Evolutionary conservation across 768 basidiomycete genomes (phyloP).

Genomic region (Amanita inopinata): DNA sequence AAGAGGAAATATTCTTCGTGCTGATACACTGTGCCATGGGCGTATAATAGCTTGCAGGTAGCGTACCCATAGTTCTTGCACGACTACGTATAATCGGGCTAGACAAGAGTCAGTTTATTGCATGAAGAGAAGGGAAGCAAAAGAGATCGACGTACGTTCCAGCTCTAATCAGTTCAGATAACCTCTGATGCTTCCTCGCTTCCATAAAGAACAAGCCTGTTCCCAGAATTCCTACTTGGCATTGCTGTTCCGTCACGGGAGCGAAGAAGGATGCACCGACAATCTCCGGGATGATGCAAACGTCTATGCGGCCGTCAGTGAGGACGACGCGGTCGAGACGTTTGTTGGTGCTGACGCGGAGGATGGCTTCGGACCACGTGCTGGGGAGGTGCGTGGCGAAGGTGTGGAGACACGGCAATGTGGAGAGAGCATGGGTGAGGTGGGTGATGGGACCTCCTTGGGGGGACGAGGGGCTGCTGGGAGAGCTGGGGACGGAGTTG

Average conservation of each 20-base stretch:
- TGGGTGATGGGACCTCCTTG: slow-evolving; percentile 22
- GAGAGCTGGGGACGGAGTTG: slow-evolving; percentile 7
- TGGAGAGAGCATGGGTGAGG: slow-evolving; percentile 25
- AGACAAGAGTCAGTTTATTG: not conserved
- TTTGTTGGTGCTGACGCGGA: slow-evolving; percentile 39
- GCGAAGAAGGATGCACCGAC: not conserved
- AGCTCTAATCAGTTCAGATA: slow-evolving; percentile 42
- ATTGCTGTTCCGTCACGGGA: slow-evolving; percentile 1
- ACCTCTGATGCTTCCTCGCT: slow-evolving; percentile 39
- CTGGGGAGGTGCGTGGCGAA: slow-evolving; percentile 47
- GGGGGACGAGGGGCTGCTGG: not conserved
- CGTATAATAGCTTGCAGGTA: not conserved
- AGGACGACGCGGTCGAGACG: slow-evolving; percentile 36
- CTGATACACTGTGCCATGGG: not conserved
- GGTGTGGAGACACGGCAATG: slow-evolving; percentile 32
- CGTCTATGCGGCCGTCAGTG: slow-evolving; percentile 15
- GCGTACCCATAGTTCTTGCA: slow-evolving; percentile 22
- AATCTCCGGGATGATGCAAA: slow-evolving; percentile 9
- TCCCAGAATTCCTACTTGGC: slow-evolving; percentile 25
- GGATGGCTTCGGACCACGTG: slow-evolving; percentile 48
- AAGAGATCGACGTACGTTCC: slow-evolving; percentile 35
- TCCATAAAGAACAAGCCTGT: slow-evolving; percentile 50
- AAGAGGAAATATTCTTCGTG: not conserved
- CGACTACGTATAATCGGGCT: slow-evolving; percentile 27
- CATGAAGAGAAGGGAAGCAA: not conserved